Conservation (phyloP, 345 rosid genomes). For the Eucalyptus grandis region DNA sequence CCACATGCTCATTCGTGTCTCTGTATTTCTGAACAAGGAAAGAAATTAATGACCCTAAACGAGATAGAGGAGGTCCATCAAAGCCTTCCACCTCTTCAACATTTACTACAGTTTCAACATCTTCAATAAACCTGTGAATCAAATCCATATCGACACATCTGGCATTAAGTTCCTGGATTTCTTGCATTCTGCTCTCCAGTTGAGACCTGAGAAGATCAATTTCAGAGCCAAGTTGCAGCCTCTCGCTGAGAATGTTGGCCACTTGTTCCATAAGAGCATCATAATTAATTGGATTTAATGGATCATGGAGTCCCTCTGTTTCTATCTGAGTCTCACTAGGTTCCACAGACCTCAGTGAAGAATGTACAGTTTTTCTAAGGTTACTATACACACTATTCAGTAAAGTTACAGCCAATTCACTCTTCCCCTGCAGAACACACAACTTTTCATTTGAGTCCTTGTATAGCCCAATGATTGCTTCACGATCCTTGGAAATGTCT, state of each 20-base stretch:
- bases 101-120: conserved; percentile 46
- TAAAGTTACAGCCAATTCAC: conserved; percentile 18
- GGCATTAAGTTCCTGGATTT: conserved; percentile 39
- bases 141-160: conserved; percentile 29
- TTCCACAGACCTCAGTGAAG: conserved; percentile 20
- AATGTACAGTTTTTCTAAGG: conserved; percentile 32
- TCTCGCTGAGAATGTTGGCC: conserved; percentile 39
- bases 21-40: conserved; percentile 53
- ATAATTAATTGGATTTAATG: conserved; percentile 25
- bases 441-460: conserved; percentile 42
- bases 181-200: conserved; percentile 30
- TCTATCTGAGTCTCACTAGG: conserved; percentile 4
- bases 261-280: conserved; percentile 35
- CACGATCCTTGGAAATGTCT: conserved; percentile 25
- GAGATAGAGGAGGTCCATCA: conserved; percentile 24
- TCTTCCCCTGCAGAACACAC: conserved; percentile 26
- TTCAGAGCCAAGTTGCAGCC: conserved; percentile 38
- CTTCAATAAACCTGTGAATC: conserved; percentile 39
- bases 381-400: conserved; percentile 27
- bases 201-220: conserved; percentile 44
- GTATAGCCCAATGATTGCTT: conserved; percentile 22
- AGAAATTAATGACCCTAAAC: conserved; percentile 51
- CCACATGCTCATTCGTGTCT: conserved; percentile 30
- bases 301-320: conserved; percentile 22
- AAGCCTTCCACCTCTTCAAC: conserved; percentile 22